Conservation (phyloP, 495 filamentous ascomycete genomes). For the Aspergillus funiculosus region DNA sequence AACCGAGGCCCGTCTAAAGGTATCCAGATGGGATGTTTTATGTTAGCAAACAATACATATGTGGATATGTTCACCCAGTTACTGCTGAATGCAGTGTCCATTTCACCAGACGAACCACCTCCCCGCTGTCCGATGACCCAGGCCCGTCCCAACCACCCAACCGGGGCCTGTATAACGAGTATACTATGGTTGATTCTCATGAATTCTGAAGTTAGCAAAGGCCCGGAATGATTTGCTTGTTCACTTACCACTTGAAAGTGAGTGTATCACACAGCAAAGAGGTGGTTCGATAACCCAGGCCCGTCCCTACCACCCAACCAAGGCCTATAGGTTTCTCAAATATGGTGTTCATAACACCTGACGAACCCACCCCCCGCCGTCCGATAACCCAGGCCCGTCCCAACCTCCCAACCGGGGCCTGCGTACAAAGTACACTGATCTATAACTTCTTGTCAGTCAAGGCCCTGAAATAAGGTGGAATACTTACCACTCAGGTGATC, state of each 20-base stretch:
- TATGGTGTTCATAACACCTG: neutral
- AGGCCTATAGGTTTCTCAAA: neutral
- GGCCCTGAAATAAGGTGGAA: too few species aligned
- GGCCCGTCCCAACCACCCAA: conserved; percentile 16
- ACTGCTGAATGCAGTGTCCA: too few species aligned
- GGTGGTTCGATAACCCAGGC: neutral
- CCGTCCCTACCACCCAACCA: neutral
- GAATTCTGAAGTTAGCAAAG: too few species aligned
- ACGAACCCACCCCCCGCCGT: neutral
- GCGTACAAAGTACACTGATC: neutral
- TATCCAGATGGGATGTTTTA: too few species aligned
- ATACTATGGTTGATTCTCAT: too few species aligned
- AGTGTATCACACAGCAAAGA: neutral
- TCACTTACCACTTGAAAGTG: too few species aligned
- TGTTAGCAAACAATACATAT: too few species aligned
- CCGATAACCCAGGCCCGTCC: conserved; percentile 16
- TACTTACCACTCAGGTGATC: too few species aligned
- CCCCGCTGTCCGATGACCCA: conserved; percentile 12
- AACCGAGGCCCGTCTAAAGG: neutral
- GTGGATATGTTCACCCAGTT: too few species aligned
- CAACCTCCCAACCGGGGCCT: conserved; percentile 13
- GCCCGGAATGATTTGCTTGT: too few species aligned
- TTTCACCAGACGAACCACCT: neutral
- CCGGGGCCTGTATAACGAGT: conserved; percentile 3
- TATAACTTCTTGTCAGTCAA: neutral